Evolutionary conservation across 2,329 filamentous ascomycete species (phyloP).

Genomic region (Paramyrothecium sp.): DNA sequence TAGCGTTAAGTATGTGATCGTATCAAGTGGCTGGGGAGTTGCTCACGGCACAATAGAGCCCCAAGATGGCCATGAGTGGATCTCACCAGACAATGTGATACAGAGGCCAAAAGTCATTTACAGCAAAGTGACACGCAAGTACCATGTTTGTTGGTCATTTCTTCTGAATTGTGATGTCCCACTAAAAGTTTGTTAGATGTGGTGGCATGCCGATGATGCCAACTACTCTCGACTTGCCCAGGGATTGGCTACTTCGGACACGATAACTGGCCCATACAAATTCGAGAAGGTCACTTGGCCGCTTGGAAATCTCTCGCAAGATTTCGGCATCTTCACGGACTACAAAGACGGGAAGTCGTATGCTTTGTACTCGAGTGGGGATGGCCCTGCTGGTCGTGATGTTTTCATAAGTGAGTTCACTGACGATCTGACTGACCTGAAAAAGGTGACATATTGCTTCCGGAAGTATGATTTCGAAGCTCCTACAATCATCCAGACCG

Average conservation of each 20-base stretch:
- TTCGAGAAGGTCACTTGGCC: constrained; percentile 54
- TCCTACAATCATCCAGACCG: constrained; percentile 59
- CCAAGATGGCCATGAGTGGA: constrained; percentile 51
- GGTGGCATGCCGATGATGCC: constrained; percentile 61
- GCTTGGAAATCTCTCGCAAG: constrained; percentile 61
- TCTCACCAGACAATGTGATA: constrained; percentile 55
- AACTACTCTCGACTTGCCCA: constrained; percentile 56
- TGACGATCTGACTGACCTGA: constrained; percentile 47
- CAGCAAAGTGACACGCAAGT: constrained; percentile 50
- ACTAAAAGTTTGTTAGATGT: constrained; percentile 37
- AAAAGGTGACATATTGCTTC: constrained; percentile 52
- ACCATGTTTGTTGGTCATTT: constrained; percentile 44
- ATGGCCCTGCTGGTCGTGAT: constrained; percentile 52
- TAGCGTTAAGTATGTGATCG: constrained; percentile 46
- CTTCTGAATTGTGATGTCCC: no score
- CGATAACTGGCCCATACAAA: constrained; percentile 50
- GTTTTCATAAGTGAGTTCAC: constrained; percentile 57
- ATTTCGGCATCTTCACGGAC: constrained; percentile 60
- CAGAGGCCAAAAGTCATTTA: constrained; percentile 63
- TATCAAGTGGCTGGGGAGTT: background rate
- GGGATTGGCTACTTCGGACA: constrained; percentile 52
- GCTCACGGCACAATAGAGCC: constrained; percentile 32
- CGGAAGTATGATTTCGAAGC: constrained; percentile 61
- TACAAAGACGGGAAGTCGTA: constrained; percentile 56
- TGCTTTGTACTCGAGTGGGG: constrained; percentile 59